Conservation (phyloP, 768 basidiomycete species). For the Termitomyces bulborhizus region DNA sequence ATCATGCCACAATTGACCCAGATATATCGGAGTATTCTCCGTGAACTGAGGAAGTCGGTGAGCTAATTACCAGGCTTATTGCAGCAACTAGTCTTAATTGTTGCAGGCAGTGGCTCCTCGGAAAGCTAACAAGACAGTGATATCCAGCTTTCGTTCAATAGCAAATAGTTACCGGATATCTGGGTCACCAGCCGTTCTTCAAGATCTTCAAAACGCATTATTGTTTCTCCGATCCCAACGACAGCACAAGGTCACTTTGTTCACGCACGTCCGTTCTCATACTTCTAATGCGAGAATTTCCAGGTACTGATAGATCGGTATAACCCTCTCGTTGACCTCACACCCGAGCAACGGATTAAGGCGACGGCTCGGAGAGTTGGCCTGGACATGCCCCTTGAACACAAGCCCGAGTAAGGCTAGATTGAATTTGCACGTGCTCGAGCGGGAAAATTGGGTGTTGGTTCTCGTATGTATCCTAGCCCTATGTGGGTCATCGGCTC, state of each 20-base stretch:
- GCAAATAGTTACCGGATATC: constrained; percentile 35
- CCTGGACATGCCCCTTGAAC: constrained; percentile 67
- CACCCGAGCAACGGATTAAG: constrained; percentile 71
- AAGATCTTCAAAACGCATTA: constrained; percentile 52
- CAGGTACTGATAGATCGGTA: constrained; percentile 81
- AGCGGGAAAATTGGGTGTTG: neutral
- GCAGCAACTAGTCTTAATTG: neutral
- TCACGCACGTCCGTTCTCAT: neutral
- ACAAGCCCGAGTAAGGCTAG: constrained; percentile 17
- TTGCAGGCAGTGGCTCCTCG: constrained; percentile 25
- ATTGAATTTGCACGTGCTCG: neutral
- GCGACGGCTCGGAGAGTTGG: constrained; percentile 88
- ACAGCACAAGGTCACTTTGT: constrained; percentile 59
- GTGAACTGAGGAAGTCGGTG: constrained; percentile 51
- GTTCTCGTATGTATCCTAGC: neutral
- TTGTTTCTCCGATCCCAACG: constrained; percentile 70
- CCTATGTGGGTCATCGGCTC: too few species aligned
- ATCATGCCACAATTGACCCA: constrained; percentile 16
- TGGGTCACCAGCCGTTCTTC: constrained; percentile 22
- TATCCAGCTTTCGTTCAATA: constrained; percentile 47
- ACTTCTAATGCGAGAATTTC: neutral
- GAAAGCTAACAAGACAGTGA: constrained; percentile 36
- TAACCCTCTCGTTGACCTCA: constrained; percentile 79
- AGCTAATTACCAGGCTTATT: constrained; percentile 11
- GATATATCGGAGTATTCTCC: constrained; percentile 46